phyloP scores from a whole-genome alignment of 1,284 basidiomycete genomes.

The Moesziomyces aphidis region DNA sequence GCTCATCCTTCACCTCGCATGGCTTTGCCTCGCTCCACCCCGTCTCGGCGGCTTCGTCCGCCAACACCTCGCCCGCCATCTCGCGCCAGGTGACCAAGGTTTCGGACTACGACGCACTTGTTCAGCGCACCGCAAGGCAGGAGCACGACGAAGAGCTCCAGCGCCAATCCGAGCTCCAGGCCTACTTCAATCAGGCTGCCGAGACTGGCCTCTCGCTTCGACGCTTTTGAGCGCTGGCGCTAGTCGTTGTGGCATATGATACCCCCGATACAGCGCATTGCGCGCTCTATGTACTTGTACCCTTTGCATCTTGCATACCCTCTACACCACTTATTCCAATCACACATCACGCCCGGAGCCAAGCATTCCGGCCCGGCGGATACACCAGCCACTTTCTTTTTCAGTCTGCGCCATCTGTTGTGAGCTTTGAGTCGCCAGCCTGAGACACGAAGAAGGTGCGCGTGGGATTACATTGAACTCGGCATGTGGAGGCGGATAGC shows the following conservation, averaged over 20 bases:
- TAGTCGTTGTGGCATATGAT: neutral
- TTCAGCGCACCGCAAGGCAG: slow-evolving; percentile 17
- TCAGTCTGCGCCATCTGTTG: neutral
- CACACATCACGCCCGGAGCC: neutral
- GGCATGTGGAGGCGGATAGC: no score
- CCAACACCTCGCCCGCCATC: slow-evolving; percentile 40
- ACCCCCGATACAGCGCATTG: slow-evolving; percentile 4
- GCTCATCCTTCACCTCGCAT: slow-evolving; percentile 34
- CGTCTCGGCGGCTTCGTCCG: slow-evolving; percentile 28
- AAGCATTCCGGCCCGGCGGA: neutral
- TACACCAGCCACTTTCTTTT: neutral
- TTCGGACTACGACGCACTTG: slow-evolving; percentile 33
- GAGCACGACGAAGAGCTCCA: slow-evolving; percentile 28
- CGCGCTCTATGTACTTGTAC: neutral
- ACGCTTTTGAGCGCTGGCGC: slow-evolving; percentile 19
- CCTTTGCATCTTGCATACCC: neutral
- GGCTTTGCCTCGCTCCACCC: slow-evolving; percentile 24
- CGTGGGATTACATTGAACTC: no score
- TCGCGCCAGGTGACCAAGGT: slow-evolving; percentile 39
- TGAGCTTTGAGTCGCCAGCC: neutral
- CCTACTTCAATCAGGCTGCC: slow-evolving; percentile 32
- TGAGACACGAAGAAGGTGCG: neutral
- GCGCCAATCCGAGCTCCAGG: slow-evolving; percentile 25
- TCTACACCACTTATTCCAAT: neutral
- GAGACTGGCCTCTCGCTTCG: slow-evolving; percentile 27